These are phyloP conservation scores for Mortierella antarctica DNA, from an alignment of 192 early-diverging fungal genomes.

Conservation along the genomic window DNA sequence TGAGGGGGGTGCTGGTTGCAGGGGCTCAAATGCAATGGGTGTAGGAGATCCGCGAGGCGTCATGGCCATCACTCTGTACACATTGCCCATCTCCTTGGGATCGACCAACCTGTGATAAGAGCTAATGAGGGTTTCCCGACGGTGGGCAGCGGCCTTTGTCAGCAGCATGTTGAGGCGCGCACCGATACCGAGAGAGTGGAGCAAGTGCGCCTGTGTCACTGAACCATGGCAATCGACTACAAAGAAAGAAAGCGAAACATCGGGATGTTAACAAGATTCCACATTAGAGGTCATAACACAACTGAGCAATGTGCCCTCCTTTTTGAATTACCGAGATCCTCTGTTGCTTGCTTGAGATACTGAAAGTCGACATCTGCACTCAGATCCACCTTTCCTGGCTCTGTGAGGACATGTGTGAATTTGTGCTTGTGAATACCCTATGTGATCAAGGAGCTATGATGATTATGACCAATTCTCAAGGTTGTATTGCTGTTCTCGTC, in stretches of 20 bases:
- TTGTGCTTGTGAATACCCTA: slow-evolving; percentile 88
- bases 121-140: slow-evolving; percentile 71
- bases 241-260: slow-evolving; percentile 7
- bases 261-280: not conserved
- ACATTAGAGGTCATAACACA: not conserved
- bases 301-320: not conserved
- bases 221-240: slow-evolving; percentile 75
- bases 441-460: slow-evolving; percentile 4
- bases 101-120: slow-evolving; percentile 83
- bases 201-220: slow-evolving; percentile 79
- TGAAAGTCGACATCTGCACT: slow-evolving; percentile 94
- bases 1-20: not conserved
- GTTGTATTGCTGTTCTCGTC: not conserved
- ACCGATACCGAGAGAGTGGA: slow-evolving; percentile 87
- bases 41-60: slow-evolving; percentile 47
- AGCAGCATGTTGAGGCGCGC: slow-evolving; percentile 77
- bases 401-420: slow-evolving; percentile 79
- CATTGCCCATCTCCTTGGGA: slow-evolving; percentile 83
- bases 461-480: not conserved
- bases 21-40: slow-evolving; percentile 44
- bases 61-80: slow-evolving; percentile 86
- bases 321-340: slow-evolving; percentile 44
- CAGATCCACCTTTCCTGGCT: slow-evolving; percentile 88
- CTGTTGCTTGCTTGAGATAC: slow-evolving; percentile 70
- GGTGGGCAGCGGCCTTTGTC: slow-evolving; percentile 57